Conservation (phyloP, 345 rosid species). For the Ricinus communis region DNA sequence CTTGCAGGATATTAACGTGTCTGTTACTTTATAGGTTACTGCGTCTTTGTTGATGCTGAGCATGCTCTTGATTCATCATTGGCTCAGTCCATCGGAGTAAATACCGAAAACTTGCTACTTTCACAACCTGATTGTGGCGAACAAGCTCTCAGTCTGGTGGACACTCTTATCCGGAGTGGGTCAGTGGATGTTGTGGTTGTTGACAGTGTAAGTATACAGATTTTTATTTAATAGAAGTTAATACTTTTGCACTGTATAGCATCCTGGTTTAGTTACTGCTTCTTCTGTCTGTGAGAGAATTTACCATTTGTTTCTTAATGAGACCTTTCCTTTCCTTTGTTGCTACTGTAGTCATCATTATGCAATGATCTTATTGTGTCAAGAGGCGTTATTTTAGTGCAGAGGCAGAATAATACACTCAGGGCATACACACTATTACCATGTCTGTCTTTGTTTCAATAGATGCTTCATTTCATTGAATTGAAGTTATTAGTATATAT, state of each 20-base stretch:
- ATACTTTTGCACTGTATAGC: conserved; percentile 5
- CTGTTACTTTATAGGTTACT: conserved; percentile 51
- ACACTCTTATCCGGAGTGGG: conserved; percentile 87
- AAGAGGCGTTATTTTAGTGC: neutral
- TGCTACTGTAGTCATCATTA: neutral
- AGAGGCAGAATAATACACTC: neutral
- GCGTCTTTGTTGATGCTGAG: conserved; percentile 96
- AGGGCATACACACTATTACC: neutral
- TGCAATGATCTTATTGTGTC: neutral
- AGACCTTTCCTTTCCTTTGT: neutral
- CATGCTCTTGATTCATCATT: conserved; percentile 95
- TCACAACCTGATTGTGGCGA: conserved; percentile 99
- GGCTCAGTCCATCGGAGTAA: conserved; percentile 85
- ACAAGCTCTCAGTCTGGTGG: conserved; percentile 96
- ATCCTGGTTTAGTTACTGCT: neutral
- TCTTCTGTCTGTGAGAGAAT: neutral
- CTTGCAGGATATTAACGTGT: conserved; percentile 12
- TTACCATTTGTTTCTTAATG: conserved; percentile 6
- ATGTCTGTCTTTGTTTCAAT: neutral
- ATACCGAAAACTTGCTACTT: conserved; percentile 86
- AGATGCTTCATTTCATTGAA: conserved; percentile 4
- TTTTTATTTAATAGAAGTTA: conserved; percentile 7
- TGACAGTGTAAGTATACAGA: conserved; percentile 79
- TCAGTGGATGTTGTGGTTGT: conserved; percentile 95
- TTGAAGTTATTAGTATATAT: neutral